Evolutionary conservation across 2,329 filamentous ascomycete genomes (phyloP).

Genomic region (Phoma sp.): DNA sequence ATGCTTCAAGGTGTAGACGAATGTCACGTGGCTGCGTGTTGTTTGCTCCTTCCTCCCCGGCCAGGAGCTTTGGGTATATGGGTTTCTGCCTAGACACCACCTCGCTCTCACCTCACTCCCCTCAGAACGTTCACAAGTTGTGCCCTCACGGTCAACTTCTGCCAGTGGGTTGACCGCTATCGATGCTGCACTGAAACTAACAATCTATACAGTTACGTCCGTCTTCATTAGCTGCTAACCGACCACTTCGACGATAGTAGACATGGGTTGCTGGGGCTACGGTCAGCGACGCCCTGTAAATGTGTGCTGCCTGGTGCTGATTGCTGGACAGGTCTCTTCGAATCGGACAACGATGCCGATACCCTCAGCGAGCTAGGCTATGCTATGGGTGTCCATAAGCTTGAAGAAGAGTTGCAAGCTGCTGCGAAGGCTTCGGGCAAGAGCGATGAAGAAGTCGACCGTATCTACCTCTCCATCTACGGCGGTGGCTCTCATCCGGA

Average conservation of each 20-base stretch:
- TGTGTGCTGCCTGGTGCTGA: background rate
- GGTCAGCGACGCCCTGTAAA: background rate
- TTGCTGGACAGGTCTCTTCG: slow-evolving; percentile 23
- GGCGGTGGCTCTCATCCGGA: slow-evolving; percentile 16
- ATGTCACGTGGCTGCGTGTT: background rate
- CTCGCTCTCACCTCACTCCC: background rate
- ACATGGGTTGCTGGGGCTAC: slow-evolving; percentile 28
- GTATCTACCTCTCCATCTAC: slow-evolving; percentile 20
- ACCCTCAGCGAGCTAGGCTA: slow-evolving; percentile 16
- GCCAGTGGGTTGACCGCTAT: background rate
- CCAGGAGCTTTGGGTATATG: too few species aligned
- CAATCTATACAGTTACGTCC: background rate
- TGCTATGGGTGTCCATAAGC: slow-evolving; percentile 21
- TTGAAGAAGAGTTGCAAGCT: slow-evolving; percentile 18
- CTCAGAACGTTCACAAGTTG: too few species aligned
- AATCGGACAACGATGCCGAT: slow-evolving; percentile 30
- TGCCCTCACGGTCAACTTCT: background rate
- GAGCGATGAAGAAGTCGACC: slow-evolving; percentile 6
- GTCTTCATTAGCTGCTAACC: background rate
- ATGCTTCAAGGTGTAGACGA: background rate
- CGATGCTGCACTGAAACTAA: background rate
- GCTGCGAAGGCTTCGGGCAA: slow-evolving; percentile 20
- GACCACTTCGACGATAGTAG: background rate
- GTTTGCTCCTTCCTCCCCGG: slow-evolving; percentile 7
- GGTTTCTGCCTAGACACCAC: background rate